Conservation (phyloP, 2,329 filamentous ascomycete genomes). For the Arthrobotrys megalospora region DNA sequence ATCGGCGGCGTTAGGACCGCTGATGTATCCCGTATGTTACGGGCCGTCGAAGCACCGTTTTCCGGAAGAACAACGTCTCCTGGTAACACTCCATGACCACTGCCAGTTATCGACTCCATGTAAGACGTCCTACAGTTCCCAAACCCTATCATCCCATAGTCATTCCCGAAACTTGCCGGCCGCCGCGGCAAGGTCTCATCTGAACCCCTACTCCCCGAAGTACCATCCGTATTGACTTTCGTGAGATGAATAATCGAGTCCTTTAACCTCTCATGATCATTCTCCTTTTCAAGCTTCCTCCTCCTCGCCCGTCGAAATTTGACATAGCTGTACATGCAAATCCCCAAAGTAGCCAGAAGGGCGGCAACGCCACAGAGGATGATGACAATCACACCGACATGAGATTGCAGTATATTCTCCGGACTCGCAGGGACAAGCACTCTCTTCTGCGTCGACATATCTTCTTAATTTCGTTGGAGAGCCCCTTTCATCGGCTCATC, state of each 20-base stretch:
- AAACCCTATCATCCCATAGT: constrained; percentile 39
- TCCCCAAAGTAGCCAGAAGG: constrained; percentile 1
- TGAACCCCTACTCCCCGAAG: background rate
- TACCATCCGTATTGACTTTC: constrained; percentile 20
- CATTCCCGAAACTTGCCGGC: constrained; percentile 3
- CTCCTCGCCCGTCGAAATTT: constrained; percentile 6
- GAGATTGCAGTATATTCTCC: constrained; percentile 21
- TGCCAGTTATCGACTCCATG: constrained; percentile 39
- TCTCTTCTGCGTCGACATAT: constrained; percentile 15
- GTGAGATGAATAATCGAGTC: constrained; percentile 9
- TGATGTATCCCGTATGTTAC: constrained; percentile 35
- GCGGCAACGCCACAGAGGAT: constrained; percentile 31
- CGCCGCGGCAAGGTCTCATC: constrained; percentile 10
- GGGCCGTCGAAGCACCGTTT: constrained; percentile 20
- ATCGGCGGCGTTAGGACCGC: constrained; percentile 35
- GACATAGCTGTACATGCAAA: constrained; percentile 8
- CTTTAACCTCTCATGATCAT: background rate
- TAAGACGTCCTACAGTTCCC: constrained; percentile 28
- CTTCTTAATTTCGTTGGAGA: background rate
- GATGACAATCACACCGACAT: constrained; percentile 23
- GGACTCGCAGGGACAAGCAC: constrained; percentile 10
- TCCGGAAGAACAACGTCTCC: constrained; percentile 33
- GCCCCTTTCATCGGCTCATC: background rate
- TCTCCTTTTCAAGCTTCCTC: background rate
- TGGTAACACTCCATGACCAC: constrained; percentile 18